A percentile compares a stretch with the other conserved stretches of the same genome.
Conservation (phyloP, 2,329 filamentous ascomycete species). For the Ampelomyces quisqualis region DNA sequence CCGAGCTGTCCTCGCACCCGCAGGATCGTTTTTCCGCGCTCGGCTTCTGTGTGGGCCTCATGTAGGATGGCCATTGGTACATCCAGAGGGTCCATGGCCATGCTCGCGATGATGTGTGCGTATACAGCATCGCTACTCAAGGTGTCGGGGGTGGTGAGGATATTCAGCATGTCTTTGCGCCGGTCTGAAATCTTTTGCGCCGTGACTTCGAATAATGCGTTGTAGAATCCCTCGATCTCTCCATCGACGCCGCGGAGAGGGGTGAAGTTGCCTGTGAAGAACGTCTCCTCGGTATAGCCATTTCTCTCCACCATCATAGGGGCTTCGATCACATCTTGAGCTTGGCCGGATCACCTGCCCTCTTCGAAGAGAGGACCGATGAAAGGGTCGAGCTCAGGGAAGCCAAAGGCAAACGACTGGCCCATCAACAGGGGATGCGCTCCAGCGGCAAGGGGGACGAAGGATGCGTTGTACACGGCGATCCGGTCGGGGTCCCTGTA, state of each 20-base stretch:
- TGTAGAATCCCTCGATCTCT: slow-evolving; percentile 28
- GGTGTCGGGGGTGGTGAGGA: slow-evolving; percentile 19
- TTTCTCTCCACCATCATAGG: slow-evolving; percentile 23
- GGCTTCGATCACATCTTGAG: slow-evolving; percentile 16
- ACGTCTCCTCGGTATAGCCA: slow-evolving; percentile 26
- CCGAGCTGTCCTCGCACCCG: slow-evolving; percentile 25
- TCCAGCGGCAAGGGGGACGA: slow-evolving; percentile 18
- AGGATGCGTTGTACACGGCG: slow-evolving; percentile 30
- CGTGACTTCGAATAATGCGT: slow-evolving; percentile 30
- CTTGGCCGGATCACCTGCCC: slow-evolving; percentile 15
- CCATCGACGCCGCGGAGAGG: slow-evolving; percentile 17
- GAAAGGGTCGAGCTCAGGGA: slow-evolving; percentile 22
- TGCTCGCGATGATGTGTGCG: slow-evolving; percentile 19
- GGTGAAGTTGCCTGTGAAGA: slow-evolving; percentile 27
- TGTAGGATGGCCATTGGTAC: slow-evolving; percentile 29
- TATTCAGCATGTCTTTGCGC: slow-evolving; percentile 26
- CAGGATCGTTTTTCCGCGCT: slow-evolving; percentile 7
- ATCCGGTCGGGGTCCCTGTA: slow-evolving; percentile 27
- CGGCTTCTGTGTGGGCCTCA: slow-evolving; percentile 8
- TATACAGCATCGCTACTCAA: slow-evolving; percentile 12
- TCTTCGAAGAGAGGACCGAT: slow-evolving; percentile 24
- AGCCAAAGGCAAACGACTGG: slow-evolving; percentile 17
- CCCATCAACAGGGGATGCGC: slow-evolving; percentile 31
- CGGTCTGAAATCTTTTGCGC: slow-evolving; percentile 24
- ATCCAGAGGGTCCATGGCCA: slow-evolving; percentile 23